Percentiles rank a stretch among this genome's conserved stretches.
These are phyloP conservation scores for Boletus edulis DNA, from an alignment of 768 basidiomycete species.

Conservation along the genomic window DNA sequence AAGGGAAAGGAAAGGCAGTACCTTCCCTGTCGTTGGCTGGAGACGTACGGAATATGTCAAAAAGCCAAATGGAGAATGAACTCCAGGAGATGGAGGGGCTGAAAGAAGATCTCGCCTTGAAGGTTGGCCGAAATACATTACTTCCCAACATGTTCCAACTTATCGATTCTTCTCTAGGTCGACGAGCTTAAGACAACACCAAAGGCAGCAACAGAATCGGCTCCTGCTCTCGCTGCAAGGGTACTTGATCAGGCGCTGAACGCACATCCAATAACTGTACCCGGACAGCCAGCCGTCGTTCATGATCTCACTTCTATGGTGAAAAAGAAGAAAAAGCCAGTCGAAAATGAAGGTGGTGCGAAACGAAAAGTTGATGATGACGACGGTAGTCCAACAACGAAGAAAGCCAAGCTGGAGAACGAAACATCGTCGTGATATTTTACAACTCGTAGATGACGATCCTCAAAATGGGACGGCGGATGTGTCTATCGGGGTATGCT, in stretches of 20 bases:
- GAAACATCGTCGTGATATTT: constrained; percentile 19
- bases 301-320: constrained; percentile 86
- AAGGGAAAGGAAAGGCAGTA: constrained; percentile 75
- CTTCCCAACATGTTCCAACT: not conserved
- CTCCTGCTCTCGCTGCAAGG: constrained; percentile 68
- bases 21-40: constrained; percentile 38
- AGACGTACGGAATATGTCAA: constrained; percentile 68
- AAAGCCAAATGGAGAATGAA: constrained; percentile 72
- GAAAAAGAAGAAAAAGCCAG: constrained; percentile 73
- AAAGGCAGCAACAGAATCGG: constrained; percentile 54
- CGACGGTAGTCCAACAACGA: constrained; percentile 44
- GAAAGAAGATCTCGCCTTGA: constrained; percentile 78
- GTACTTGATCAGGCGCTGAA: constrained; percentile 74
- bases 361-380: constrained; percentile 77
- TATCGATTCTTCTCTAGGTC: constrained; percentile 50
- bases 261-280: constrained; percentile 32
- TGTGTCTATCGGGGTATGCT: constrained; percentile 43
- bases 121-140: constrained; percentile 44
- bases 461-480: constrained; percentile 24
- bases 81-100: constrained; percentile 75
- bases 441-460: not conserved
- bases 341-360: constrained; percentile 35
- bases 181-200: constrained; percentile 89
- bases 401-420: constrained; percentile 63
- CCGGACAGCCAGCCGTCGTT: constrained; percentile 44